Evolutionary conservation across 176 grass and related monocot genomes (phyloP), one percentile per base, ranked within the genome.

Genomic region (Alloteropsis semialata): DNA sequence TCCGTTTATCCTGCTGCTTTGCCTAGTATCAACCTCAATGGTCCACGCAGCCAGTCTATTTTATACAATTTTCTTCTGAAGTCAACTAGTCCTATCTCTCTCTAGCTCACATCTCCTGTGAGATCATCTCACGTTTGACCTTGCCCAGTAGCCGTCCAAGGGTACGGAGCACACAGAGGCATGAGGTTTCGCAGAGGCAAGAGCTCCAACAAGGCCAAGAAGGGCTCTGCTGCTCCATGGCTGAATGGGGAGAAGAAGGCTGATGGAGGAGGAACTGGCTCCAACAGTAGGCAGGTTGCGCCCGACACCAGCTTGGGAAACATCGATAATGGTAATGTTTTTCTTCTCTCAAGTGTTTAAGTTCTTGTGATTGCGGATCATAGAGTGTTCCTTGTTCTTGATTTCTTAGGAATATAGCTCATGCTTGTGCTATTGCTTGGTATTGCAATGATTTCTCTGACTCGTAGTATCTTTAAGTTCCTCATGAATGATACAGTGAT

Each of bases 271-370:
- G 84, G 55, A 53, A 44, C 55, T 62, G 66, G 55, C 32, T 63
- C 84, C 32, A 79, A 79, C 56, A 79, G 55, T 66, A 79, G 84
- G 75, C 84, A 79, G n/a, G 44, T 86, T 10, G 65, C n/a, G 17
- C 75, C 75, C 19, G 75, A 86, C 18, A 79, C 54, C 43, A 24
- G 10, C 62, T 38, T 63, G 0, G 84, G 17, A 51, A 37, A 6
- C 11, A 13, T 28, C 27, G 76, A 49, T 3, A 29, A 62, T 3
- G 84, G 84, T 86, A 72, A 63, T 63, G 7, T 2, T 30, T 30
- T 5, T 42, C 28, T 17, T 21, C 45, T 53, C 6, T 69, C 22
- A 12, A 19, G 2, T 86, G 18, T 53, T 79, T 17, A 5, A n/a
- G 11, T 30, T 62, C n/a, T 70, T 61, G 8, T 27, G 11, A 13